Base-by-base conservation (phyloP, 305 asterid species). In the Ruellia speciosa region DNA sequence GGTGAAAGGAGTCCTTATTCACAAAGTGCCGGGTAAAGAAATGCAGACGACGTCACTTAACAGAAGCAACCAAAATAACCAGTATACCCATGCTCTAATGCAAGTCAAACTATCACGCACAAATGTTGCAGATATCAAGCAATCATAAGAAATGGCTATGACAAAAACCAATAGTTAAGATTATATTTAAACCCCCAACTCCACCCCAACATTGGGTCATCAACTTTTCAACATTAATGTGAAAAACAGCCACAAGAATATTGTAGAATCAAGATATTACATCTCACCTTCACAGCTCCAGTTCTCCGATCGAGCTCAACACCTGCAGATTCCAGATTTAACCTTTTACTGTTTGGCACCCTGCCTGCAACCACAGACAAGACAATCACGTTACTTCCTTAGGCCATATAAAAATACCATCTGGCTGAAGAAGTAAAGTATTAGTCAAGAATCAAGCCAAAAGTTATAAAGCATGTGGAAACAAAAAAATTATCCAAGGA, bases 281-380 rank as follows among this genome's bases (percentile, higher is more conserved):
- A 65, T 62, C 70, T 67, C 58, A 86, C 99, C 96, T 88, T 86
- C 24, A 88, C 66, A 20, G 97, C 96, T 74, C 94, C 83, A 60
- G 62, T 57, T 60, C 41, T 34, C 14, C 62, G 70, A 66, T 88
- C 97, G 70, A 86, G 87, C 70, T 88, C 83, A 55, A 92, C 86
- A 39, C 96, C 99, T 18, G 81, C 90, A 49, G 95, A 72, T 70
- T 79, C 85, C 75, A 92, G 86, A 76, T 92, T 92, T 69, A 92
- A 71, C 72, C 99, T 78, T 71, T 86, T 88, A 19, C 97, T 67
- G 79, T 88, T 93, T 13, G 99, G 99, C 54, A 71, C 77, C 70
- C 99, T 88, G 49, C 99, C 99, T 93, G 85, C 53, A 74, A 62
- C 40, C 69, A 72, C 49, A 31, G 59, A 46, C 24, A 63, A 73